Evolutionary conservation across 345 rosid species (phyloP).

Genomic region (Citrus inodora): DNA sequence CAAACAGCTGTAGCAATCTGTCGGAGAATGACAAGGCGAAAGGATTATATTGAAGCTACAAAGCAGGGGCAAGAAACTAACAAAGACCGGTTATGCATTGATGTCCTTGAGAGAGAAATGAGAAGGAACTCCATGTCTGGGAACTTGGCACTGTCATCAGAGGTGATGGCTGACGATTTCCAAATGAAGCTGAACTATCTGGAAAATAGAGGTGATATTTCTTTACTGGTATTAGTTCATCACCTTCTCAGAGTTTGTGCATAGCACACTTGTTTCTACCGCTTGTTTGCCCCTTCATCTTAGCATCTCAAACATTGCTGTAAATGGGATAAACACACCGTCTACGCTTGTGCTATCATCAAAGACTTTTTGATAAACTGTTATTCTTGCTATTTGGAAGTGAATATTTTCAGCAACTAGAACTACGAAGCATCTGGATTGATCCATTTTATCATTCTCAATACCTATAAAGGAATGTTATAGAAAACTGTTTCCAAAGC

Average conservation of each 20-base stretch:
- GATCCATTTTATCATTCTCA: background rate
- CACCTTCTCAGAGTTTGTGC: background rate
- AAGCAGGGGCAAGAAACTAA: constrained; percentile 32
- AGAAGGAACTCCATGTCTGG: constrained; percentile 19
- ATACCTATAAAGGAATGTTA: background rate
- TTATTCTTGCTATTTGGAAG: background rate
- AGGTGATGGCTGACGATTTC: constrained; percentile 22
- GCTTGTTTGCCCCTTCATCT: background rate
- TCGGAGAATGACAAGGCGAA: constrained; percentile 36
- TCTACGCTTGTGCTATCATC: background rate
- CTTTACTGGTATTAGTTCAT: background rate
- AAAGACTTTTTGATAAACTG: background rate
- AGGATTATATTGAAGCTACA: constrained; percentile 34
- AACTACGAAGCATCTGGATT: background rate
- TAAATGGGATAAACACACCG: background rate
- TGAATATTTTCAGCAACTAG: background rate
- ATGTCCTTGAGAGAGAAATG: constrained; percentile 33
- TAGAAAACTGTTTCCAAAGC: background rate
- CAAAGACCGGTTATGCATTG: constrained; percentile 42
- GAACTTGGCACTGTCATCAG: constrained; percentile 1
- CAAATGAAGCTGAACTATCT: constrained; percentile 36
- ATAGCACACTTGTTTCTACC: background rate
- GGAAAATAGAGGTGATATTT: constrained; percentile 38
- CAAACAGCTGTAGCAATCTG: constrained; percentile 37
- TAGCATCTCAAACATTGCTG: background rate